These are phyloP conservation scores for Rhizophagus prolifer DNA, from an alignment of 192 early-diverging fungal genomes.

Conservation along the genomic window DNA sequence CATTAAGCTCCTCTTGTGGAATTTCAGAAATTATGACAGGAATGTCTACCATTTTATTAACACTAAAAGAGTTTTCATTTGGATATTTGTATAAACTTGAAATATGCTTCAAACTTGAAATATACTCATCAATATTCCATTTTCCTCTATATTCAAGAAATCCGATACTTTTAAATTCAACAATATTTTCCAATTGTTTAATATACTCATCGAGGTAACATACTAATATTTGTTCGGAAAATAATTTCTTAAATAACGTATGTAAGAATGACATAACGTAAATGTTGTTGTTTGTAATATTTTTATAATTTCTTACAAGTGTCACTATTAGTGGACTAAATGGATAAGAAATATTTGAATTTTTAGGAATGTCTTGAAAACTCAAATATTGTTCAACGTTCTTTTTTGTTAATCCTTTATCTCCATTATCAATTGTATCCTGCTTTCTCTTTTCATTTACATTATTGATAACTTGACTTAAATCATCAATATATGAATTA, in stretches of 20 bases:
- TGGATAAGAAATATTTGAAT: slow-evolving; percentile 35
- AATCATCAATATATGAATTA: slow-evolving; percentile 62
- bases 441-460: slow-evolving; percentile 31
- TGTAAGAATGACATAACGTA: slow-evolving; percentile 38
- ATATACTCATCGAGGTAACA: slow-evolving; percentile 34
- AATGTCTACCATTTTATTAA: neutral
- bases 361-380: slow-evolving; percentile 15
- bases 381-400: slow-evolving; percentile 16
- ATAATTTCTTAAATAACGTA: slow-evolving; percentile 33
- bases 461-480: slow-evolving; percentile 44
- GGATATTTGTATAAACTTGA: neutral
- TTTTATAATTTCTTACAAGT: slow-evolving; percentile 45
- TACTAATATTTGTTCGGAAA: slow-evolving; percentile 43
- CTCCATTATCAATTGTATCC: slow-evolving; percentile 14
- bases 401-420: neutral
- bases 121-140: neutral
- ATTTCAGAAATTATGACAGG: neutral
- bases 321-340: slow-evolving; percentile 53
- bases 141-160: neutral
- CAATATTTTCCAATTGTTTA: slow-evolving; percentile 29
- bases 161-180: slow-evolving; percentile 3
- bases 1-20: neutral
- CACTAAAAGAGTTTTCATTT: neutral
- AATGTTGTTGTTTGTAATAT: slow-evolving; percentile 34
- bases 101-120: neutral